Evolutionary conservation across 2,329 filamentous ascomycete genomes (phyloP), one percentile per base, ranked within the genome.

Genomic region (Colletotrichum plurivorum): DNA sequence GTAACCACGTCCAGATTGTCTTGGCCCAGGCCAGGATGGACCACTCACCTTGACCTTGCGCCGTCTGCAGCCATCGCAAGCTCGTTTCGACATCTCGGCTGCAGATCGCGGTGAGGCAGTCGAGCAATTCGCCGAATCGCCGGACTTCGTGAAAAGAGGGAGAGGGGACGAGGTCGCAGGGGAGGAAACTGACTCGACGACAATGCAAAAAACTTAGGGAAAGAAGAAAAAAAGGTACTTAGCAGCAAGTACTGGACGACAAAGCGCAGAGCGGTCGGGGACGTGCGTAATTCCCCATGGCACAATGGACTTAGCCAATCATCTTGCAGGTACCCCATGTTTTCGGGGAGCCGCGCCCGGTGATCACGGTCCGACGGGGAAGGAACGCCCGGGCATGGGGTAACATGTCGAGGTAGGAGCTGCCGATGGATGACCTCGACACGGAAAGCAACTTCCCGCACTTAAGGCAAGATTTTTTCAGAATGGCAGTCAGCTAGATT

Each of bases 41-140:
- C 27, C 27, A 31, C 43, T 45, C n/a, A 64, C 62, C 54, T 70
- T 70, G 58, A 70, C 63, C 25, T 70, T 70, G 3, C 68, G 63
- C 16, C 58, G 46, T 22, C 68, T 57, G 27, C 68, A 70, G 15
- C 68, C 59, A 43, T 70, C 68, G 54, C 68, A 70, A 2, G 68
- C 53, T 39, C 53, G 53, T 18, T 68, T 58, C 22, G 65, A 48
- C 52, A 64, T 68, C 10, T 39, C 20, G 5, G 39, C 0, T 25
- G 0, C n/a, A 0, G 0, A 43, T 41, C 0, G 36, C 10, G 0
- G n/a, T 10, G n/a, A 0, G 12, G 15, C 1, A 22, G 3, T 20
- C 8, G 9, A 16, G 20, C 45, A 67, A 20, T 67, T 67, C 63
- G 46, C 63, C 63, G 63, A 59, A 46, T 16, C 18, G 25, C 43